These are phyloP conservation scores for Aureobasidium zeae DNA, from an alignment of 2,329 filamentous ascomycete species.

Conservation along the genomic window DNA sequence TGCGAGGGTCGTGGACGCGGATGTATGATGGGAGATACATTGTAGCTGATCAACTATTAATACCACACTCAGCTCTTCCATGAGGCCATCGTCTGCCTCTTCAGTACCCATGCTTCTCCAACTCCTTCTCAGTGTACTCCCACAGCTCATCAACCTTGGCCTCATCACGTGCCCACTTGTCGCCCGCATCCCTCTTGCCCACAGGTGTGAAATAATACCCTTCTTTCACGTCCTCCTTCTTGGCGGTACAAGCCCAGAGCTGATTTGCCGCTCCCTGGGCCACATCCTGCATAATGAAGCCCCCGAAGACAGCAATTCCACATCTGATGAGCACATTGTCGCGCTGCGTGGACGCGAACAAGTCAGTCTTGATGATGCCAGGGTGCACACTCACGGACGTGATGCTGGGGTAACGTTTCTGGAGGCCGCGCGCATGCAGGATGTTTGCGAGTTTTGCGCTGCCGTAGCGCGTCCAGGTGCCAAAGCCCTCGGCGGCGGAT, in stretches of 20 bases:
- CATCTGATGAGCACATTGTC: conserved; percentile 24
- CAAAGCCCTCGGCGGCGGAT: conserved; percentile 20
- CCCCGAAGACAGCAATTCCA: conserved; percentile 24
- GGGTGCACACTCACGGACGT: conserved; percentile 40
- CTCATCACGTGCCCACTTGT: conserved; percentile 21
- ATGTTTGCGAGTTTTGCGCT: conserved; percentile 44
- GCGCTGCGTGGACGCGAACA: conserved; percentile 26
- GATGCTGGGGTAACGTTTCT: conserved; percentile 37
- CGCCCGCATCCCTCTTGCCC: conserved; percentile 23
- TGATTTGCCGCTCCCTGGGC: conserved; percentile 32
- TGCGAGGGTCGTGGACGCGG: conserved; percentile 59
- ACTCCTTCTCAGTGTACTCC: conserved; percentile 29
- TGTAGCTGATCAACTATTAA: not conserved
- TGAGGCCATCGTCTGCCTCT: too few species aligned
- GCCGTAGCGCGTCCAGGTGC: conserved; percentile 36
- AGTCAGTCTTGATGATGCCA: conserved; percentile 39
- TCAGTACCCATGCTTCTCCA: conserved; percentile 18
- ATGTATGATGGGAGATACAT: conserved; percentile 25
- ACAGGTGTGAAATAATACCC: conserved; percentile 38
- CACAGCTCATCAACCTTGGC: conserved; percentile 29
- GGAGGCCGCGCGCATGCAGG: conserved; percentile 37
- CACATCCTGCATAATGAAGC: conserved; percentile 19
- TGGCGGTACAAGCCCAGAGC: conserved; percentile 34
- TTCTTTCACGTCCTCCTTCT: conserved; percentile 29
- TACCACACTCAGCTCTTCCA: too few species aligned